A percentile compares a stretch with the other conserved stretches of the same genome.
Evolutionary conservation across 768 basidiomycete genomes (phyloP).

Genomic region (Tricholoma hemisulphureum): DNA sequence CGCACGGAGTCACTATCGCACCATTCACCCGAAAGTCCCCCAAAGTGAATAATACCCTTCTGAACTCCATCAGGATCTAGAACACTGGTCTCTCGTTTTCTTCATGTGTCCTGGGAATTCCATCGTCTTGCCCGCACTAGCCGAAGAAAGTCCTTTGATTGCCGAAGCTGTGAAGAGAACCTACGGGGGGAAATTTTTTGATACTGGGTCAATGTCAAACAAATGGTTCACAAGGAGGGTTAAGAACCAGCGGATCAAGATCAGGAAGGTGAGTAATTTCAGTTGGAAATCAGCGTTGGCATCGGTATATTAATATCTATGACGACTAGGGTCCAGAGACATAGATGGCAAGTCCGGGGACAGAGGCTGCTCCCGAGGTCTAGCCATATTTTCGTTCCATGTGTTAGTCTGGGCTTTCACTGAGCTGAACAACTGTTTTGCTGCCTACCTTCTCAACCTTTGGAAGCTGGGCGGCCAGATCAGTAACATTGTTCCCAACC

Average conservation of each 20-base stretch:
- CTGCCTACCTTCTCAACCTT: too few relatives aligned
- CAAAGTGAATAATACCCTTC: slow-evolving; percentile 50
- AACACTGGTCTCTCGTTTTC: slow-evolving; percentile 68
- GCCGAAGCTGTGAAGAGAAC: slow-evolving; percentile 41
- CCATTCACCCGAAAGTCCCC: slow-evolving; percentile 61
- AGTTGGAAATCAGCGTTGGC: background rate
- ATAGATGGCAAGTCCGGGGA: slow-evolving; percentile 48
- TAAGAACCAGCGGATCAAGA: slow-evolving; percentile 44
- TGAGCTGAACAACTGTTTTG: too few relatives aligned
- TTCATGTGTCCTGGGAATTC: slow-evolving; percentile 63
- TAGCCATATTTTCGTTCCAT: too few relatives aligned
- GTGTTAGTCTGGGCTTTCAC: too few relatives aligned
- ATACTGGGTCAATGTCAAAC: slow-evolving; percentile 35
- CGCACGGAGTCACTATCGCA: slow-evolving; percentile 47
- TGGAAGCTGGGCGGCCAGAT: too few relatives aligned
- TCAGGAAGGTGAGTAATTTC: slow-evolving; percentile 34
- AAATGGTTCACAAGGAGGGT: slow-evolving; percentile 47
- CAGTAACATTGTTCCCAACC: too few relatives aligned
- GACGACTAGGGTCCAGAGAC: slow-evolving; percentile 40
- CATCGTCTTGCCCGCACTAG: slow-evolving; percentile 48
- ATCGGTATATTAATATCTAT: background rate
- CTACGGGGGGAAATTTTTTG: slow-evolving; percentile 37
- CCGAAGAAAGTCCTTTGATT: slow-evolving; percentile 50
- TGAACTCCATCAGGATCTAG: slow-evolving; percentile 56
- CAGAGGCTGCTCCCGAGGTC: slow-evolving; percentile 32